Evolutionary conservation across 371 early-diverging fungal genomes (phyloP), one percentile per base, ranked within the genome.

Genomic region (Gilbertella persicaria): DNA sequence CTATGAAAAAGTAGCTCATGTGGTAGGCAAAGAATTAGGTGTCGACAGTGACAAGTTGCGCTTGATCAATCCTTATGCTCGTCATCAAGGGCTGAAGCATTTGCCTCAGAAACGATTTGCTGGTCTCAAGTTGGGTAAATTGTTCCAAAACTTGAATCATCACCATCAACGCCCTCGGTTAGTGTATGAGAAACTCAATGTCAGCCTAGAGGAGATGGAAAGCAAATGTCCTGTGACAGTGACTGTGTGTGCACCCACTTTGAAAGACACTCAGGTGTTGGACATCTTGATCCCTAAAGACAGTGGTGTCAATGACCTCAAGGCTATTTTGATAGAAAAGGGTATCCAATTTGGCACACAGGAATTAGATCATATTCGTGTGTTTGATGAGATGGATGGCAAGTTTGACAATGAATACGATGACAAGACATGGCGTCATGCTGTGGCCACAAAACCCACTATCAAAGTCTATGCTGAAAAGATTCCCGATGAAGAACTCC

Each of bases 131-230:
- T 36, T 64, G 10, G 55, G 59, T 16, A 64, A 64, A 23, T 30
- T 64, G 14, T 23, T 73, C 23, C 50, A 60, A 21, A 45, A 49
- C 19, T 45, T 30, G 10, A 38, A 36, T 37, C 23, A 24, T 5
- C 30, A 24, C 50, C 26, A 47, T 48, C 16, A 49, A 52, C 33
- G 35, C 13, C 33, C 53, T 4, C 57, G 50, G 16, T 28, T 95
- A 9, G 81, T 76, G 50, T 97, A 94, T 64, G 96, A 97, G 60
- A 78, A 90, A 28, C 55, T 95, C 49, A 90, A 93, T 33, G 75
- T 94, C 17, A 80, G 83, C 16, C 69, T 96, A 33, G 70, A 74
- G 9, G 94, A 96, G 61, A 73, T 94, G 25, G 96, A 96, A 52
- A 82, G 73, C 38, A 93, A 92, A 64, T 83, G 86, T 30, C 46